phyloP scores from a whole-genome alignment of 768 basidiomycete species.

The Pisolithus sp. region DNA sequence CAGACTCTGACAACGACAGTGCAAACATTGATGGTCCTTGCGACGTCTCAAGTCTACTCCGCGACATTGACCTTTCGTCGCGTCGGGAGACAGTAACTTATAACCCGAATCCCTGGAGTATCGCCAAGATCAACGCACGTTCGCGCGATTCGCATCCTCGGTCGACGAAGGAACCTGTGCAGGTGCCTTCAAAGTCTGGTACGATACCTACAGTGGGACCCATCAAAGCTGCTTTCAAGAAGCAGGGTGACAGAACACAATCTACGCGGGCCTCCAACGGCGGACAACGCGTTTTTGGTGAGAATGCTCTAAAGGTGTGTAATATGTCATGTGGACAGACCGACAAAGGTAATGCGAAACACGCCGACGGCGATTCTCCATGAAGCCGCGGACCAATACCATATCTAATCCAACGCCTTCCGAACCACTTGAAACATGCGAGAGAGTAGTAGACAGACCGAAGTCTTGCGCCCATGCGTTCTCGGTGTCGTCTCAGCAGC shows the following conservation, averaged over 20 bases:
- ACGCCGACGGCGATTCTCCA: no score
- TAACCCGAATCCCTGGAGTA: conserved; percentile 75
- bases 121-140: conserved; percentile 74
- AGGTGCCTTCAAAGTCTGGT: conserved; percentile 3
- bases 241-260: conserved; percentile 27
- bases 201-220: conserved; percentile 15
- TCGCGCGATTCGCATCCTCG: conserved; percentile 29
- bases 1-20: conserved; percentile 15
- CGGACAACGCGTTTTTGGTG: neutral
- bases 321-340: neutral
- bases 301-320: neutral
- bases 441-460: no score
- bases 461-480: no score
- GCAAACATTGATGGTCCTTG: conserved; percentile 9
- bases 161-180: neutral
- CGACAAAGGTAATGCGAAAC: neutral
- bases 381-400: no score
- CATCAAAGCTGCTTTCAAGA: conserved; percentile 44
- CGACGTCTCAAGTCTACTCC: conserved; percentile 26
- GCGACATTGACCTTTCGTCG: conserved; percentile 53
- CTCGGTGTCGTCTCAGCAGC: neutral
- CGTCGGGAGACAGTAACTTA: conserved; percentile 58
- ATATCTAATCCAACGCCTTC: no score
- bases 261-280: neutral
- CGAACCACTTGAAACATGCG: no score